Base-by-base conservation (phyloP, 345 rosid genomes). In the Ricinus communis region DNA sequence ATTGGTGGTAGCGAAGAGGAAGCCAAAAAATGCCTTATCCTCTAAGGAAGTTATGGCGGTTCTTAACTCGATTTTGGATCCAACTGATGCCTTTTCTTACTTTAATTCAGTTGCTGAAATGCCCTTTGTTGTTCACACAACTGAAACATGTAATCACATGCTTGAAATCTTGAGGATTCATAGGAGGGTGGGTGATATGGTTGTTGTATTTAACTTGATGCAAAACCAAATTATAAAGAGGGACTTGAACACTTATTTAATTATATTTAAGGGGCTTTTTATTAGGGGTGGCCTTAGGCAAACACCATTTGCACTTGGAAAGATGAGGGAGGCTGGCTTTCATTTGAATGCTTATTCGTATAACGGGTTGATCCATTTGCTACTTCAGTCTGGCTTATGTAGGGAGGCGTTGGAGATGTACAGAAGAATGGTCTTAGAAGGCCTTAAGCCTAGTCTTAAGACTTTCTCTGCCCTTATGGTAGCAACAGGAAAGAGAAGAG, bases 401-500 rank as follows among this genome's bases (percentile, higher is more conserved):
- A 74, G 73, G 70, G 92, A 91, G 80, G 95, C 93, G 45, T 76
- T 94, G 78, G 82, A 75, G 68, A 86, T 85, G 56, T 88, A 91
- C 57, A 83, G 82, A 73, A 85, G 86, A 76, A 89, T 90, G 96
- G 62, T 90, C 21, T 88, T 86, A 2, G 91, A 91, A 71, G 96
- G 91, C 77, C 81, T 88, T 68, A 94, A 85, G 82, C 98, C 96
- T 68, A 91, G 96, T 71, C 76, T 94, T 79, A 93, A 94, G 88
- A 90, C 98, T 58, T 94, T 90, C 72, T 94, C 96, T 1, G 88
- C 97, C 0, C 90, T 94, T 57, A 87, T 94, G 98, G 98, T 91
- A 11, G 97, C 93, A 10, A 74, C 77, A 21, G 97, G 98, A 72
- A 94, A 88, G 86, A 87, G 91, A 84, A 87, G 90, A 82, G 85